A percentile compares a stretch with the other conserved stretches of the same genome.
Conservation (phyloP, 352 stramenopile species). For the Phytophthora idaei region DNA sequence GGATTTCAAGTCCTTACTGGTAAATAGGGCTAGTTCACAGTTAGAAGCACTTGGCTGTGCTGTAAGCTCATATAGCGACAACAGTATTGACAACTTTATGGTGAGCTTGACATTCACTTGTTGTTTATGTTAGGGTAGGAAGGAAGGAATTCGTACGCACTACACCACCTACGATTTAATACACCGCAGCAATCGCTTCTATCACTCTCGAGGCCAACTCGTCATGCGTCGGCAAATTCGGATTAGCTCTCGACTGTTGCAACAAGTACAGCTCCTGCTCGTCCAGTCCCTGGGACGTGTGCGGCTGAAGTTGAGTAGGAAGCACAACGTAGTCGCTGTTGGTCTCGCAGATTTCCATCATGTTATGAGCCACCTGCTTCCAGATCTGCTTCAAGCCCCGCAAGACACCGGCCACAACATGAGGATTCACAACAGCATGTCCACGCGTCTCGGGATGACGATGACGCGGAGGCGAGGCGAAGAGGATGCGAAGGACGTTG, state of each 20-base stretch:
- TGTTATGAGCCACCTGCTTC: conserved; percentile 52
- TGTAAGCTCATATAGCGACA: too few species aligned
- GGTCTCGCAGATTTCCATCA: conserved; percentile 46
- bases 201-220: conserved; percentile 64
- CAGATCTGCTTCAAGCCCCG: conserved; percentile 60
- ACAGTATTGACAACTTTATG: too few species aligned
- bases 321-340: conserved; percentile 26
- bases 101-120: too few species aligned
- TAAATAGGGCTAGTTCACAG: too few species aligned
- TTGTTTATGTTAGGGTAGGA: too few species aligned
- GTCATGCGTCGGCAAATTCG: conserved; percentile 60
- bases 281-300: conserved; percentile 17
- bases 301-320: conserved; percentile 19
- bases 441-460: conserved; percentile 25
- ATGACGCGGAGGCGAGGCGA: conserved; percentile 36
- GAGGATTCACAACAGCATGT: conserved; percentile 42
- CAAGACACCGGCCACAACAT: conserved; percentile 49
- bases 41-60: too few species aligned
- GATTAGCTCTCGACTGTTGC: conserved; percentile 46
- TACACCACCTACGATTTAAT: conserved; percentile 12
- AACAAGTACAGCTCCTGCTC: conserved; percentile 31
- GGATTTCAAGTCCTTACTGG: too few species aligned
- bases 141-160: too few species aligned
- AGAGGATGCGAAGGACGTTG: conserved; percentile 51
- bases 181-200: conserved; percentile 49